Conservation (phyloP, 495 filamentous ascomycete genomes). For the Articulospora tetracladia region DNA sequence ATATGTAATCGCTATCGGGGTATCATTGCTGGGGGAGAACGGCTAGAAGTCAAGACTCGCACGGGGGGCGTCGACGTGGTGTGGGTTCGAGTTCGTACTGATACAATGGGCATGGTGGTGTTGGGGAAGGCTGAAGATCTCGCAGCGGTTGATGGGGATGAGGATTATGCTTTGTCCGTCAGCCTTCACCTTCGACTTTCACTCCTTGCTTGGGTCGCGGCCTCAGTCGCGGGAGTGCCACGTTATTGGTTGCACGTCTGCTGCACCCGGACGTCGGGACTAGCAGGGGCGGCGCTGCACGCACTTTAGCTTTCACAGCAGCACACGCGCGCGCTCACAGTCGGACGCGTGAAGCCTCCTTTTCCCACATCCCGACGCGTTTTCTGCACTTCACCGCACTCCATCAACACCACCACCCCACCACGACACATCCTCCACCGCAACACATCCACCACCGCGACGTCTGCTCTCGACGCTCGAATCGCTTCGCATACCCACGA, state of each 20-base stretch:
- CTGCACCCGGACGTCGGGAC: not conserved
- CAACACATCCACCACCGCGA: not conserved
- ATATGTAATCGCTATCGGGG: constrained; percentile 18
- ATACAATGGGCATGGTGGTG: not conserved
- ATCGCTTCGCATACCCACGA: constrained; percentile 28
- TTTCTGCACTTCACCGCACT: not conserved
- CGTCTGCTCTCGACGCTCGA: not conserved
- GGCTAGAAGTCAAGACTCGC: not conserved
- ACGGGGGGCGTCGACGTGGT: too few species aligned
- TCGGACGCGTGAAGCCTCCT: not conserved
- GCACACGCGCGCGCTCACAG: not conserved
- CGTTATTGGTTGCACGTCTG: constrained; percentile 1
- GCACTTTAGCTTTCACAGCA: too few species aligned
- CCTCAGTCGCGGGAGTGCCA: not conserved
- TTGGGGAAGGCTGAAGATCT: not conserved
- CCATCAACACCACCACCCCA: not conserved
- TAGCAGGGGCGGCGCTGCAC: constrained; percentile 22
- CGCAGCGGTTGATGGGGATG: too few species aligned
- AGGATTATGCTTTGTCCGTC: not conserved
- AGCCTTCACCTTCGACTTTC: not conserved
- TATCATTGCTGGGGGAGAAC: constrained; percentile 22
- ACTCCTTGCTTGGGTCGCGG: not conserved
- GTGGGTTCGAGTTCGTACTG: not conserved
- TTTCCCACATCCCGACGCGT: not conserved
- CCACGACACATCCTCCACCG: too few species aligned